phyloP scores from a whole-genome alignment of 2,329 filamentous ascomycete genomes.

The Claviceps sp. region DNA sequence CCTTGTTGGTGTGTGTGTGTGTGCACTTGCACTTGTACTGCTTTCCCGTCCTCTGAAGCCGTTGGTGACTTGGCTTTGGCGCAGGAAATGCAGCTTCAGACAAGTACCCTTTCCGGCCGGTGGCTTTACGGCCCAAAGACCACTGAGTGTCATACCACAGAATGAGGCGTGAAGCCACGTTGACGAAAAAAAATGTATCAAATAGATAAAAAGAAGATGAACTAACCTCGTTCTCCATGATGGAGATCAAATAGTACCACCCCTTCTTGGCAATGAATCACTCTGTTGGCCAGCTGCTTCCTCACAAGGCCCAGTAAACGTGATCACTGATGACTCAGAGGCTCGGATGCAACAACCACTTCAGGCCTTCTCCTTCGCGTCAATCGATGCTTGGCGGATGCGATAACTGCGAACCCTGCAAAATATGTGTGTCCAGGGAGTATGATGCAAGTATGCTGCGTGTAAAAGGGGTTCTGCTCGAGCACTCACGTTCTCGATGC shows the following conservation, averaged over 20 bases:
- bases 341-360: background rate
- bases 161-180: background rate
- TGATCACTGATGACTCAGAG: background rate
- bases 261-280: background rate
- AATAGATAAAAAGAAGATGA: background rate
- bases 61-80: background rate
- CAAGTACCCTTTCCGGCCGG: background rate
- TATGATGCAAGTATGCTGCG: no score
- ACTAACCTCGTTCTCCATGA: slow-evolving; percentile 13
- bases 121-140: background rate
- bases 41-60: background rate
- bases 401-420: background rate
- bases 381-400: background rate
- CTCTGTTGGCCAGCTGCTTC: background rate
- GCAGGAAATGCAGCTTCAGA: background rate
- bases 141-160: background rate
- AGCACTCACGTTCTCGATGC: no score
- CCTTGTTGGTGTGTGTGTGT: background rate
- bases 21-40: background rate
- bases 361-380: background rate
- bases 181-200: background rate
- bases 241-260: slow-evolving; percentile 1
- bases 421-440: no score
- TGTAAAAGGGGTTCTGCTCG: no score
- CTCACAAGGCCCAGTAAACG: background rate